These are phyloP conservation scores for Gossypium aridum DNA, from an alignment of 441 rosid species.

Conservation along the genomic window DNA sequence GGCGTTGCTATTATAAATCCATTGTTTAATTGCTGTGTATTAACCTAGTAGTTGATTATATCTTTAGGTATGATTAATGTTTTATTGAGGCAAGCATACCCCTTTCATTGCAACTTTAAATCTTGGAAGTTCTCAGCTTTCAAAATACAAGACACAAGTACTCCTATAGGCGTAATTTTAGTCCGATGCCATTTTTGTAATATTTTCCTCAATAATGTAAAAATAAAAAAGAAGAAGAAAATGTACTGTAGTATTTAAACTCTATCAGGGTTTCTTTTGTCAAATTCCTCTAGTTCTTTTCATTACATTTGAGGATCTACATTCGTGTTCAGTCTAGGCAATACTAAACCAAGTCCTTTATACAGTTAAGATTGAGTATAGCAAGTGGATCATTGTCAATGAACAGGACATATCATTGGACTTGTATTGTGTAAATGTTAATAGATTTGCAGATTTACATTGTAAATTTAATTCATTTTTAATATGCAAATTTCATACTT, in stretches of 20 bases:
- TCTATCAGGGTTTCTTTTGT: background rate
- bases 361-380: background rate
- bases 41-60: background rate
- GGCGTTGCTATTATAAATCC: background rate
- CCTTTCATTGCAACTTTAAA: background rate
- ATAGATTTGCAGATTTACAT: constrained; percentile 3
- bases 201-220: background rate
- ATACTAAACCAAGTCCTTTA: background rate
- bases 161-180: background rate
- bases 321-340: background rate
- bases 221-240: background rate
- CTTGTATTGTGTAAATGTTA: background rate
- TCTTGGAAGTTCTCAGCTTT: background rate
- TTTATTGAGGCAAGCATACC: background rate
- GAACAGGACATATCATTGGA: background rate
- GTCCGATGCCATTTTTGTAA: background rate
- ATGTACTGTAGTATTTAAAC: background rate
- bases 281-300: background rate
- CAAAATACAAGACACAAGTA: background rate
- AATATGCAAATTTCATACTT: background rate
- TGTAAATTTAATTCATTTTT: background rate
- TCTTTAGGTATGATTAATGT: background rate
- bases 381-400: background rate
- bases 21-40: background rate
- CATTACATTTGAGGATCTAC: background rate